phyloP scores from a whole-genome alignment of 2,329 filamentous ascomycete genomes.

The Coleophoma crateriformis region DNA sequence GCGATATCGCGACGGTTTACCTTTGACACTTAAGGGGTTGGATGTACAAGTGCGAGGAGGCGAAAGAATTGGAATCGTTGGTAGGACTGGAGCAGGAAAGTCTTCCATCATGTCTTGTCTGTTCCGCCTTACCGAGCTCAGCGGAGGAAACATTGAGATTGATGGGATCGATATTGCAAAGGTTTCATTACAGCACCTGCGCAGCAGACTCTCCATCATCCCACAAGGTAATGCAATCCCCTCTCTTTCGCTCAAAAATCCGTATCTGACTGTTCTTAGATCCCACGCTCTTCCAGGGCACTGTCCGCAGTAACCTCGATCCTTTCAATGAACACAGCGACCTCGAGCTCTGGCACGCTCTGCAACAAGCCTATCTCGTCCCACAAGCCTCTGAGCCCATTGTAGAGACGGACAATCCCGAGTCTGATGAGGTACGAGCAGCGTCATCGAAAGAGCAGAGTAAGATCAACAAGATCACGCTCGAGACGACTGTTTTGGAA shows the following conservation, averaged over 20 bases:
- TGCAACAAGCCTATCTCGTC: slow-evolving; percentile 72
- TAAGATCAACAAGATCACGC: slow-evolving; percentile 20
- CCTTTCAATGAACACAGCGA: slow-evolving; percentile 76
- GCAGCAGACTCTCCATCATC: slow-evolving; percentile 74
- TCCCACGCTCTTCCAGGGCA: slow-evolving; percentile 76
- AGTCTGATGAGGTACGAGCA: slow-evolving; percentile 54
- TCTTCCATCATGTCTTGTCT: slow-evolving; percentile 78
- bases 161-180: slow-evolving; percentile 66
- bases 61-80: slow-evolving; percentile 76
- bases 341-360: slow-evolving; percentile 69
- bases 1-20: slow-evolving; percentile 68
- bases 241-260: not conserved
- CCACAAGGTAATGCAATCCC: slow-evolving; percentile 44
- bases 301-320: slow-evolving; percentile 73
- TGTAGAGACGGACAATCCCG: slow-evolving; percentile 16
- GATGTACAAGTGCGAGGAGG: slow-evolving; percentile 68
- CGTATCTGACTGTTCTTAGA: slow-evolving; percentile 34
- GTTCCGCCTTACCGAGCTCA: slow-evolving; percentile 69
- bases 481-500: slow-evolving; percentile 84
- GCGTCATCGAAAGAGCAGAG: not conserved
- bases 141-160: slow-evolving; percentile 55
- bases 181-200: slow-evolving; percentile 68
- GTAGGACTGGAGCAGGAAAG: slow-evolving; percentile 80
- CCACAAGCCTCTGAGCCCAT: slow-evolving; percentile 33
- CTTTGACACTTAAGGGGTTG: slow-evolving; percentile 66